Base-by-base conservation (phyloP, 805 yeast species). In the Candida anglica region DNA sequence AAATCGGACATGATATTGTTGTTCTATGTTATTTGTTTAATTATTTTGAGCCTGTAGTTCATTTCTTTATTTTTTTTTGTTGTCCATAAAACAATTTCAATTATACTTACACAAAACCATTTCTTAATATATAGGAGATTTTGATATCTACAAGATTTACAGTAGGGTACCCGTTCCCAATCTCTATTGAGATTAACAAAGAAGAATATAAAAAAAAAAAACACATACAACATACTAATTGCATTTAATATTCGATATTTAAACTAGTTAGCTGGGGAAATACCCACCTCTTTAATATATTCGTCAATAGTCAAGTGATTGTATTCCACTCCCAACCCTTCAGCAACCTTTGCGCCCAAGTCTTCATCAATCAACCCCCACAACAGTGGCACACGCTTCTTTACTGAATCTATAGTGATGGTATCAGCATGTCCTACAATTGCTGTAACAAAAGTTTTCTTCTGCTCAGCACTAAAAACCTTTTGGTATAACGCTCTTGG, bases 1-100 rank as follows among this genome's bases (percentile, higher is more conserved):
- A 87, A 77, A 48, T 66, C 95, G 40, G 89, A 81, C 94, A 85
- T 85, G 9, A 13, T 22, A 9, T 9, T 21, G 23, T 9, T 21
- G 9, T 21, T 11, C 23, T 21, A 21, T n/a, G n/a, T n/a, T n/a
- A n/a, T n/a, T n/a, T n/a, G n/a, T n/a, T n/a, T n/a, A n/a, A n/a
- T n/a, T n/a, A n/a, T n/a, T n/a, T n/a, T n/a, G n/a, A n/a, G n/a
- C n/a, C n/a, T n/a, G n/a, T n/a, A n/a, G n/a, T n/a, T n/a, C n/a
- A n/a, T n/a, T n/a, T n/a, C n/a, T n/a, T n/a, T n/a, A n/a, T n/a
- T n/a, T n/a, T n/a, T n/a, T n/a, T n/a, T n/a, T n/a, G n/a, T n/a
- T n/a, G n/a, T n/a, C n/a, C n/a, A n/a, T n/a, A n/a, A n/a, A n/a
- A n/a, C n/a, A n/a, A n/a, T n/a, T n/a, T n/a, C n/a, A n/a, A n/a